These are phyloP conservation scores for Triticum monococcum DNA, from an alignment of 176 grass and related monocot genomes.

Conservation along the genomic window DNA sequence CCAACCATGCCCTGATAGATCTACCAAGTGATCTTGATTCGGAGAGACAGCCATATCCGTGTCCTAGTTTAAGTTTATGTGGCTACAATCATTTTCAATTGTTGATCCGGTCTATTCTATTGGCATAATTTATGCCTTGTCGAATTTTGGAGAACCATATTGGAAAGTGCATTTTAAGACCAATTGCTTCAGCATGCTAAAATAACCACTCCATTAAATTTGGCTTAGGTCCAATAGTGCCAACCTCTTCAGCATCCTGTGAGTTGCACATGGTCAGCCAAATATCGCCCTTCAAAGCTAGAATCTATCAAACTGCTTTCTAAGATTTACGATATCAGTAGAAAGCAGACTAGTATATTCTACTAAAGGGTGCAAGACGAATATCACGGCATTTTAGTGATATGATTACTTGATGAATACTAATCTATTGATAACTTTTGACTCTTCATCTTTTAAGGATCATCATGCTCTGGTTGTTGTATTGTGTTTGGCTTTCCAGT, in stretches of 20 bases:
- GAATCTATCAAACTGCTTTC: background rate
- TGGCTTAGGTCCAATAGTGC: background rate
- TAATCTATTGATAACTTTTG: constrained; percentile 8
- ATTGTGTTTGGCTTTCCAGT: constrained; percentile 3
- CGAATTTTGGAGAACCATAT: background rate
- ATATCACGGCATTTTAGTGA: background rate
- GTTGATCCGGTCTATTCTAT: background rate
- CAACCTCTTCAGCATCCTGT: background rate
- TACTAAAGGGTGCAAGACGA: background rate
- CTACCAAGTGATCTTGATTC: background rate
- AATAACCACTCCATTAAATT: background rate
- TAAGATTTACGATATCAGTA: background rate
- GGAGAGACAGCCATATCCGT: background rate
- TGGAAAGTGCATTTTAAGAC: background rate
- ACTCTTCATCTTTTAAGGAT: background rate
- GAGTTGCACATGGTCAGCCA: background rate
- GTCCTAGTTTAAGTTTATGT: background rate
- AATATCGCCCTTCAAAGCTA: background rate
- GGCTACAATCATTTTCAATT: background rate
- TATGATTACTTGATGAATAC: background rate
- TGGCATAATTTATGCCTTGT: background rate
- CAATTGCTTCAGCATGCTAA: background rate
- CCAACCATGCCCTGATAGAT: background rate
- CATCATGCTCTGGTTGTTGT: background rate
- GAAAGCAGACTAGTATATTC: background rate